phyloP scores from a whole-genome alignment of 116 monocot genomes.

The Dioscorea cayenensis region DNA sequence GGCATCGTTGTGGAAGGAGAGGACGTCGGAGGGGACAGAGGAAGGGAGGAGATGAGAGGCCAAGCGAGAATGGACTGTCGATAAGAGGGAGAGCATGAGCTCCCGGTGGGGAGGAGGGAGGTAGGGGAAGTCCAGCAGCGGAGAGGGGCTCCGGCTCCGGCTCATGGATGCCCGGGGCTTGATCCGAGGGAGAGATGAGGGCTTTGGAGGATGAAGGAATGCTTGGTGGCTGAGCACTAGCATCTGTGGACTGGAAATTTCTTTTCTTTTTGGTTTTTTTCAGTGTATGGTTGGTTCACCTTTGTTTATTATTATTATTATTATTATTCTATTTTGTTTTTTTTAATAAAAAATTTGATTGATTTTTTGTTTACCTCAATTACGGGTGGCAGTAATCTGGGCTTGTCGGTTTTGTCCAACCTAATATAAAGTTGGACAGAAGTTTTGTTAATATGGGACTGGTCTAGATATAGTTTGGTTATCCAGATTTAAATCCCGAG shows the following conservation, averaged over 20 bases:
- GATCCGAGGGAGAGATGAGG: background rate
- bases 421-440: no score
- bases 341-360: no score
- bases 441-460: no score
- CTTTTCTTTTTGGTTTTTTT: no score
- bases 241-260: background rate
- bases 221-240: background rate
- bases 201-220: background rate
- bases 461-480: no score
- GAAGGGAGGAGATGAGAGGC: slow-evolving; percentile 52
- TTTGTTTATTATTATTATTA: no score
- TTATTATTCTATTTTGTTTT: no score
- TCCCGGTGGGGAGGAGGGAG: slow-evolving; percentile 42
- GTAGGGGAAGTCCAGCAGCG: slow-evolving; percentile 38
- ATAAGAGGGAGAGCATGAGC: slow-evolving; percentile 42
- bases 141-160: slow-evolving; percentile 5
- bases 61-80: slow-evolving; percentile 37
- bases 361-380: no score
- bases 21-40: slow-evolving; percentile 37
- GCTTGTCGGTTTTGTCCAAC: no score
- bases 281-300: no score
- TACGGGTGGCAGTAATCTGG: no score
- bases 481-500: no score
- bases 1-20: slow-evolving; percentile 45
- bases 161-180: background rate